Evolutionary conservation across 495 filamentous ascomycete species (phyloP).

Genomic region (Polyplosphaeria fusca): DNA sequence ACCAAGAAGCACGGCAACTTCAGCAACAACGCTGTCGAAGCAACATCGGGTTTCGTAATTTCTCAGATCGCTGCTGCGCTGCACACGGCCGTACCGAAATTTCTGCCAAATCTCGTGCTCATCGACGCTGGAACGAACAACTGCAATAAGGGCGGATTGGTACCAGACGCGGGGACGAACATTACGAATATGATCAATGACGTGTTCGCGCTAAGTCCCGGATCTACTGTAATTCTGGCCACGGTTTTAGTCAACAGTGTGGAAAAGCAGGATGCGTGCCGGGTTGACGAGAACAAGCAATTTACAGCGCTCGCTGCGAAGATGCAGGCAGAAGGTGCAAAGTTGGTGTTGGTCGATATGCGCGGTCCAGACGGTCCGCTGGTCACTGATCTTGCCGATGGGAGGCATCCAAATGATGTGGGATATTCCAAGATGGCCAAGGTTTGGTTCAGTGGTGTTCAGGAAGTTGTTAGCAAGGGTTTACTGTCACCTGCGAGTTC

Average conservation of each 20-base stretch:
- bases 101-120: conserved; percentile 4
- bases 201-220: conserved; percentile 5
- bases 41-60: conserved; percentile 3
- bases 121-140: conserved; percentile 9
- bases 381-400: conserved; percentile 6
- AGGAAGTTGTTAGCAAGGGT: too few species aligned
- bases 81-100: not conserved
- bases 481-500: too few species aligned
- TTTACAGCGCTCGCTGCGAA: not conserved
- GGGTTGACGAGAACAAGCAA: conserved; percentile 3
- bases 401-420: conserved; percentile 4
- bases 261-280: conserved; percentile 4
- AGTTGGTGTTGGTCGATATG: conserved; percentile 5
- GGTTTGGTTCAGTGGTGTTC: not conserved
- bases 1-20: conserved; percentile 4
- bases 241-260: conserved; percentile 5
- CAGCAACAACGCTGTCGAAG: conserved; percentile 1
- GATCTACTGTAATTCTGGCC: not conserved
- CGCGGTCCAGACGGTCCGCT: conserved; percentile 4
- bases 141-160: too few species aligned
- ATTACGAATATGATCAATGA: too few species aligned
- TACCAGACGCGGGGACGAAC: too few species aligned
- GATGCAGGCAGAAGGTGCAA: conserved; percentile 1
- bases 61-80: not conserved
- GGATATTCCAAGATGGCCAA: conserved; percentile 7